Evolutionary conservation across 208 protist genomes (phyloP), one percentile per base, ranked within the genome.

Genomic region (Trypanosoma lewisi): DNA sequence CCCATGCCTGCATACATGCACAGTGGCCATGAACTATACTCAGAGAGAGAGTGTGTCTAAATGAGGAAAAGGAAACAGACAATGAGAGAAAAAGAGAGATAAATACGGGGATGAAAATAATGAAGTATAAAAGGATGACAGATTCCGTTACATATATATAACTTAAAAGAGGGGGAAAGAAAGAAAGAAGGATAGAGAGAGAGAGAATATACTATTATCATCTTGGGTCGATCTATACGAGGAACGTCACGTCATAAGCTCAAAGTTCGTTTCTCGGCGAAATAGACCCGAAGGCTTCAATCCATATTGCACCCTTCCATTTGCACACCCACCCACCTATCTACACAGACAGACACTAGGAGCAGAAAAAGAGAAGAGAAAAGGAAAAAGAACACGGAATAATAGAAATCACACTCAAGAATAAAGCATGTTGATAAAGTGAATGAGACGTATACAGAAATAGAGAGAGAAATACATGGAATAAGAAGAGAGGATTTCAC

Each of bases 1-100:
- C n/a, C 91, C 91, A 59, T 96, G 91, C 28, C 91, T 78, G 66
- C 88, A 94, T 0, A 94, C 42, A 50, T 87, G 75, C 56, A 96
- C 68, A 47, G 72, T 48, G 1, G 86, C 78, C 86, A 90, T 87
- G 27, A 54, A 50, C 16, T 4, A 31, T 52, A 19, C 11, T 19
- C 30, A 19, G 11, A 33, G 34, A 14, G 17, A 53, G 19, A 27
- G 44, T 17, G 44, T 31, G 16, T 14, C 4, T 5, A 33, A 53
- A 34, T 31, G 25, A 31, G 34, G 8, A 19, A 33, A 33, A 36
- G 27, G 19, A 31, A n/a, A 53, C 19, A 36, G 2, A 14, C 0
- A 53, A n/a, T 34, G 25, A 31, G 1, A 53, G 0, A 42, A 6
- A 67, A 54, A 30, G 1, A 36, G 21, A 4, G 31, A 27, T n/a